These are phyloP conservation scores for Pythium oligandrum DNA, from an alignment of 352 stramenopile genomes.

Conservation along the genomic window DNA sequence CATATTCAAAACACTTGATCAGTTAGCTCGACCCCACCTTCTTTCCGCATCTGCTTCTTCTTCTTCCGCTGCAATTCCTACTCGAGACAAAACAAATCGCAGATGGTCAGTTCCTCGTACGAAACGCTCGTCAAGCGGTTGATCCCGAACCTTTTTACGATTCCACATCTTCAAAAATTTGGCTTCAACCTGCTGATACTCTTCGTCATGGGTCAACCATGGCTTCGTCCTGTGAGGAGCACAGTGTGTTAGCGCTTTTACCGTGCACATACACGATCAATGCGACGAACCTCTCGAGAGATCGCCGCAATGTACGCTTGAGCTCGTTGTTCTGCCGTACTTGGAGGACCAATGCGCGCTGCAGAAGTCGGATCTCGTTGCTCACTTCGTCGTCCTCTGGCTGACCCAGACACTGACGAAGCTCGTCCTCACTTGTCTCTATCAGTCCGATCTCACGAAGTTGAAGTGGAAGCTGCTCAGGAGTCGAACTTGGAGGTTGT, in stretches of 20 bases:
- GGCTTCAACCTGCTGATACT: constrained; percentile 41
- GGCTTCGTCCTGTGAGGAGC: constrained; percentile 39
- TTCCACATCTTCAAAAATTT: constrained; percentile 60
- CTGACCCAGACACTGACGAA: constrained; percentile 20
- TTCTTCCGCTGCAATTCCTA: constrained; percentile 69
- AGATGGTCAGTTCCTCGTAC: neutral
- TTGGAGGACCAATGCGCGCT: constrained; percentile 34
- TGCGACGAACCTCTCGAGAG: constrained; percentile 38
- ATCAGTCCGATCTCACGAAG: constrained; percentile 50
- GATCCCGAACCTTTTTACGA: constrained; percentile 47
- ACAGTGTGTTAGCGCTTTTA: constrained; percentile 2
- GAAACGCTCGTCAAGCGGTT: neutral
- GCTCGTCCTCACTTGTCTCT: constrained; percentile 24
- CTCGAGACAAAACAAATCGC: neutral
- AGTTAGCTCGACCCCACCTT: constrained; percentile 25
- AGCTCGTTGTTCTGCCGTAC: constrained; percentile 51
- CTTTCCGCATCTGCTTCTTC: constrained; percentile 61
- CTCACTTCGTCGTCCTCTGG: constrained; percentile 60
- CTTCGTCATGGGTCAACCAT: constrained; percentile 49
- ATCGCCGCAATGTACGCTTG: constrained; percentile 49
- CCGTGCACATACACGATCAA: neutral
- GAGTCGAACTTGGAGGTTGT: neutral
- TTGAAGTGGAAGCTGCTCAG: neutral
- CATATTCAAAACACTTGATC: neutral
- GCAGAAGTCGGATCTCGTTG: constrained; percentile 50